Base-by-base conservation (phyloP, 495 filamentous ascomycete genomes). In the Penicillium paxilli region DNA sequence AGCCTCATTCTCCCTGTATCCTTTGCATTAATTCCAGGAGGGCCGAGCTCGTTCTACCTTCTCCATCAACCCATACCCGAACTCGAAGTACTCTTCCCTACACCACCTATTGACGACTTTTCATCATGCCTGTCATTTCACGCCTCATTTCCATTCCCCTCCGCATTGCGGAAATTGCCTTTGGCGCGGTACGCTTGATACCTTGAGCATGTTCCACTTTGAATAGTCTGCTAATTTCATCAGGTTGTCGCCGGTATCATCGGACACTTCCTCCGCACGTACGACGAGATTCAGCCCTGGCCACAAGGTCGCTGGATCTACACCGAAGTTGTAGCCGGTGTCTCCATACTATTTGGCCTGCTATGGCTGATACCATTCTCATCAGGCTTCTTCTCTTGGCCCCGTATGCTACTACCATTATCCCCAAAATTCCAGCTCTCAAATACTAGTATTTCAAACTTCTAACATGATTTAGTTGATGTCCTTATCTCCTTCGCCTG, bases 401-500 rank as follows among this genome's bases (percentile, higher is more conserved):
- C 70, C 5, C 49, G 75, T 78, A 73, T 23, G 73, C 66, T 26
- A 4, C 32, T 7, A 20, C 33, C 8, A 17, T 14, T 2, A 20
- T 25, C n/a, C n/a, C n/a, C n/a, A n/a, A n/a, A n/a, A n/a, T n/a
- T n/a, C n/a, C n/a, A n/a, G n/a, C n/a, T n/a, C n/a, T n/a, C n/a
- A n/a, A n/a, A n/a, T n/a, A n/a, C n/a, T n/a, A n/a, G n/a, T n/a
- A n/a, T n/a, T n/a, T n/a, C n/a, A n/a, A n/a, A n/a, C n/a, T n/a
- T 44, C 49, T 51, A 28, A 49, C 23, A 17, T 47, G 28, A 17
- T 49, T 8, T 26, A 76, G 73, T 80, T 58, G 85, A 88, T 56
- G 33, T 87, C 40, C 26, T 86, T 51, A 75, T 88, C 44, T 81
- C 78, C 20, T 62, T 85, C 19, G 71, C 75, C 46, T 88, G 85